phyloP scores from a whole-genome alignment of 257 asterid species.

The Petunia axillaris region DNA sequence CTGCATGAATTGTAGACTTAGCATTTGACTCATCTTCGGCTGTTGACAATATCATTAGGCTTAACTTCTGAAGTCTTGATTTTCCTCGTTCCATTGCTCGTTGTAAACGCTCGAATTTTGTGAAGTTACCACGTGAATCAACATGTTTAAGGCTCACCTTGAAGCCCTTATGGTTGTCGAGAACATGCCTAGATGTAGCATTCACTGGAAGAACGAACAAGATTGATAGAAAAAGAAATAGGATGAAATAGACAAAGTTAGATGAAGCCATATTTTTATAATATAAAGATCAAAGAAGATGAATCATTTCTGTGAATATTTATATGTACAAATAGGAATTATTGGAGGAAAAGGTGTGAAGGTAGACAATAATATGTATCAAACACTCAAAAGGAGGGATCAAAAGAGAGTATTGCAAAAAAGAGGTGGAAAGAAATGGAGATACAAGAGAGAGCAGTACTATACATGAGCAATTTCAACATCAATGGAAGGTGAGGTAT shows the following conservation, averaged over 20 bases:
- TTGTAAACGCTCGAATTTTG: conserved; percentile 58
- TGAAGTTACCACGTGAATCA: conserved; percentile 60
- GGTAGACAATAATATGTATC: background rate
- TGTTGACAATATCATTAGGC: conserved; percentile 40
- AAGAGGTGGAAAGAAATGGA: conserved; percentile 1
- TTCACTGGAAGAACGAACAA: conserved; percentile 38
- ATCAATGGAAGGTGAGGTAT: conserved; percentile 24
- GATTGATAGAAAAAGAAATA: conserved; percentile 26
- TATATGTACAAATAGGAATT: background rate
- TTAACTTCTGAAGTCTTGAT: conserved; percentile 50
- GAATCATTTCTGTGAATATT: background rate
- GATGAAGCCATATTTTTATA: conserved; percentile 32
- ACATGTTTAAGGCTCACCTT: conserved; percentile 56
- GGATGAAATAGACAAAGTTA: conserved; percentile 13
- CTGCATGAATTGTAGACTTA: conserved; percentile 66
- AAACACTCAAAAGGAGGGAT: conserved; percentile 14
- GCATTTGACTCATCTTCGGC: conserved; percentile 32
- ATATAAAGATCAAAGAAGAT: background rate
- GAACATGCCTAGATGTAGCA: conserved; percentile 49
- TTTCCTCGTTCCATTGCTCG: conserved; percentile 74
- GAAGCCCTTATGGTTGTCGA: conserved; percentile 51
- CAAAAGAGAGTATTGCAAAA: background rate
- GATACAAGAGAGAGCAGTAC: background rate
- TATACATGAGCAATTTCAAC: conserved; percentile 3
- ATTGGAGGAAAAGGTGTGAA: background rate